Evolutionary conservation across 495 filamentous ascomycete species (phyloP), one percentile per base, ranked within the genome.

Genomic region (Amniculicola lignicola): DNA sequence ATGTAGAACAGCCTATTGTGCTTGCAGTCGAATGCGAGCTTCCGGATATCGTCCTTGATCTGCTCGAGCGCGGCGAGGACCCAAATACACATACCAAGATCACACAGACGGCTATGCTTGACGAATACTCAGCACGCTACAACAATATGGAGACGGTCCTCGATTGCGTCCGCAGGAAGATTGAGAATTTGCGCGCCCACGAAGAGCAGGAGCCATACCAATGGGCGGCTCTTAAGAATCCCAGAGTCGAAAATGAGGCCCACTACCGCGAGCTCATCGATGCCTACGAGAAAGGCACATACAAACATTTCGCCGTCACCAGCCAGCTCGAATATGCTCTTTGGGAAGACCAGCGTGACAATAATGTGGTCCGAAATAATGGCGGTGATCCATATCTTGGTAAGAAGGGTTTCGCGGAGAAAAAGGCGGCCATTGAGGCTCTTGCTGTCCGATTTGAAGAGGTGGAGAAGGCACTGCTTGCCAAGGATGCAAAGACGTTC

Each of bases 401-500:
- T n/a, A n/a, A 53, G 4, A 59, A 66, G 23, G 82, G 78, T 0
- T 15, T 73, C 1, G 38, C 51, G 0, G 75, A 81, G 57, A 87
- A 87, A 67, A 71, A 68, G 35, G 68, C 63, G 1, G 78, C 73
- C 1, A 71, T 87, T 25, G 24, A 71, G 10, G 65, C 70, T 7
- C 57, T 82, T 5, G 69, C 81, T 31, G 48, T 51, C 0, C 72
- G 80, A 2, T 78, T 82, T 27, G 71, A 82, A 55, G 61, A 74
- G 21, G 64, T 86, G 3, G 79, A 85, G 57, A 51, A 66, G 0
- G 59, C 67, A 0, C 67, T 92, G 33, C 27, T 83, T 3, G 69
- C 67, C 11, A 77, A 70, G 33, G 81, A 77, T 0, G 87, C 80
- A 12, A 89, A 88, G 66, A 78, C 79, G 0, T 89, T 83, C 62